Evolutionary conservation across 176 grass and related monocot genomes (phyloP).

Genomic region (Panicum miliaceum): DNA sequence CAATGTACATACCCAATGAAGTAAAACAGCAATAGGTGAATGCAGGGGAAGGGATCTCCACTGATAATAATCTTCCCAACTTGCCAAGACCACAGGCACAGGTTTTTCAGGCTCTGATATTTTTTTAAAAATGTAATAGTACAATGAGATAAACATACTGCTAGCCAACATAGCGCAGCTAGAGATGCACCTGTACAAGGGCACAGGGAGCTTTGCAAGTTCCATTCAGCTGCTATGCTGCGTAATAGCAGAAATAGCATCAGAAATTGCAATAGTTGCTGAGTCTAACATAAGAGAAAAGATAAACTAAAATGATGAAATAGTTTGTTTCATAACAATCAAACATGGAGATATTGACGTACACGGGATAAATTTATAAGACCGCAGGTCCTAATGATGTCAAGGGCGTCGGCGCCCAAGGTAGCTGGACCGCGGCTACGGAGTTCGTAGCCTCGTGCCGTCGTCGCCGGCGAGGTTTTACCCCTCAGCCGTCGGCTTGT

Average conservation of each 20-base stretch:
- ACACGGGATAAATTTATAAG: background rate
- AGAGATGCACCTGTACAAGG: constrained; percentile 73
- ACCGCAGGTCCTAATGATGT: background rate
- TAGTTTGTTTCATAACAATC: constrained; percentile 7
- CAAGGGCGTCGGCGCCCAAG: no score
- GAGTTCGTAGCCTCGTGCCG: no score
- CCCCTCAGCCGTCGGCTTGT: no score
- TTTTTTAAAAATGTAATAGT: constrained; percentile 5
- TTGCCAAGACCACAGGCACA: constrained; percentile 49
- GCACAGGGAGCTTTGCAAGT: constrained; percentile 70
- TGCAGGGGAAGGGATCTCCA: constrained; percentile 88
- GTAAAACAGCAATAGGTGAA: constrained; percentile 84
- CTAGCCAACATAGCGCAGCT: background rate
- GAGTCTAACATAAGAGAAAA: background rate
- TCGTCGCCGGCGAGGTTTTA: no score
- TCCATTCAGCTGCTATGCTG: constrained; percentile 72
- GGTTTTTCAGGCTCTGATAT: constrained; percentile 58
- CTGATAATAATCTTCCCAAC: constrained; percentile 87
- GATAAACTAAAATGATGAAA: constrained; percentile 13
- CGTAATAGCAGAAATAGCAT: constrained; percentile 30
- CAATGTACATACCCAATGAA: constrained; percentile 77
- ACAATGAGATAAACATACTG: constrained; percentile 28
- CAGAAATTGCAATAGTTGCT: constrained; percentile 23
- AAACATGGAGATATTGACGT: background rate
- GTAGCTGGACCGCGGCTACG: no score